Evolutionary conservation across 2,329 filamentous ascomycete species (phyloP).

Genomic region (Cladorrhinum sp.): DNA sequence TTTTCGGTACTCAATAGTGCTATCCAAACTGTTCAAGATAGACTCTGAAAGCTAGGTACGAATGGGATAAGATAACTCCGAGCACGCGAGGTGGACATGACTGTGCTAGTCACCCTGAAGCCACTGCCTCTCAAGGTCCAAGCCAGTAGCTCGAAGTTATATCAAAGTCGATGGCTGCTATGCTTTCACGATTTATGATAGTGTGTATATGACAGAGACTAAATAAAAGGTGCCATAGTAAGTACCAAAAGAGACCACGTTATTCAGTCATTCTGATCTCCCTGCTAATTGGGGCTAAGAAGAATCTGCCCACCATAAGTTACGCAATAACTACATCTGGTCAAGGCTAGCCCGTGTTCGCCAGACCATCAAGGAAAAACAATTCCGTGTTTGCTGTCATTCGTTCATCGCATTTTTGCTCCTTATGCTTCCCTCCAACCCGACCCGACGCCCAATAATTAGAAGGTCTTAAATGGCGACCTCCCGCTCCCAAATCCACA

Average conservation of each 20-base stretch:
- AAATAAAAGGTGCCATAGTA: not conserved
- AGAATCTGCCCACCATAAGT: not conserved
- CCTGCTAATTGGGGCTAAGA: not conserved
- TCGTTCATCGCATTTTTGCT: conserved; percentile 7
- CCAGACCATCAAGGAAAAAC: not conserved
- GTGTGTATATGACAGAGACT: not conserved
- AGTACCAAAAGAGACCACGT: not conserved
- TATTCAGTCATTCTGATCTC: not conserved
- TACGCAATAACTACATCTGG: not conserved
- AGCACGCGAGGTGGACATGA: too few species aligned
- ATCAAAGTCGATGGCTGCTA: not conserved
- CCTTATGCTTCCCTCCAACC: conserved; percentile 3
- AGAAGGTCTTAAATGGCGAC: conserved; percentile 7
- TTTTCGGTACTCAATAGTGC: too few species aligned
- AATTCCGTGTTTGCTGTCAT: conserved; percentile 4
- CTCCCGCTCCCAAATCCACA: conserved; percentile 9
- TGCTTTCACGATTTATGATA: not conserved
- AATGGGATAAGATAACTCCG: too few species aligned
- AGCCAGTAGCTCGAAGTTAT: not conserved
- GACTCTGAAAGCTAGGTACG: too few species aligned
- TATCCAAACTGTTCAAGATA: too few species aligned
- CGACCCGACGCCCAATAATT: conserved; percentile 1
- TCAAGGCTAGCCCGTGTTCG: not conserved
- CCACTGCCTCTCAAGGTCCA: too few species aligned
- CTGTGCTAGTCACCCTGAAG: too few species aligned